Base-by-base conservation (phyloP, 768 basidiomycete genomes). In the Kwoniella sp. region DNA sequence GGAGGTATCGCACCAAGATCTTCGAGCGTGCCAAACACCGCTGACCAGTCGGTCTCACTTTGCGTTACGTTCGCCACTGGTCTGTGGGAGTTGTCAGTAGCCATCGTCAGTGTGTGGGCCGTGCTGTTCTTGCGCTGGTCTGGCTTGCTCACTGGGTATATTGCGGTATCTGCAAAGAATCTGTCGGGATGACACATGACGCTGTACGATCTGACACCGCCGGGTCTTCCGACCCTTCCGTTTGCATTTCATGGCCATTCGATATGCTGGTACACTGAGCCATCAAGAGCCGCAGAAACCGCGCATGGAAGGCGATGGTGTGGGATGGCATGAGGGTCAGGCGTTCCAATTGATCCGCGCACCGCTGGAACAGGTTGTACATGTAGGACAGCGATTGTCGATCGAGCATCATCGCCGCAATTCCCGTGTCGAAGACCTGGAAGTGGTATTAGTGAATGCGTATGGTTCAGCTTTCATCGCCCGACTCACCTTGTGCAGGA, bases 381-480 rank as follows among this genome's bases (percentile, higher is more conserved):
- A 61, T 61, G 31, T 61, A 55, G 3, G 50, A 55, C 3, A 61
- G 60, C 2, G 60, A 53, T 37, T 53, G 60, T 7, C 31, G 60
- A 61, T 61, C 60, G n/a, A 61, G 38, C n/a, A 61, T 45, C 23
- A 37, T 61, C 28, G 60, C 37, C 12, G 60, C 60, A 12, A 61
- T 61, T 29, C 52, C 52, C 2, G 60, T 61, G 29, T 61, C 60
- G 17, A 61, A 61, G 11, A 61, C 60, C 58, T 60, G n/a, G n/a
- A 52, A 51, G 11, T 1, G 28, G 25, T 48, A 22, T 12, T 56
- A 56, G 7, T n/a, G 20, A 55, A 29, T 28, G 31, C n/a, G 41
- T 20, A 45, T 37, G 34, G 34, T 37, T 13, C n/a, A n/a, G n/a
- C n/a, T n/a, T n/a, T n/a, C n/a, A n/a, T n/a, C n/a, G 3, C 23